Conservation (phyloP, 305 asterid genomes). For the Solanum chacoense region DNA sequence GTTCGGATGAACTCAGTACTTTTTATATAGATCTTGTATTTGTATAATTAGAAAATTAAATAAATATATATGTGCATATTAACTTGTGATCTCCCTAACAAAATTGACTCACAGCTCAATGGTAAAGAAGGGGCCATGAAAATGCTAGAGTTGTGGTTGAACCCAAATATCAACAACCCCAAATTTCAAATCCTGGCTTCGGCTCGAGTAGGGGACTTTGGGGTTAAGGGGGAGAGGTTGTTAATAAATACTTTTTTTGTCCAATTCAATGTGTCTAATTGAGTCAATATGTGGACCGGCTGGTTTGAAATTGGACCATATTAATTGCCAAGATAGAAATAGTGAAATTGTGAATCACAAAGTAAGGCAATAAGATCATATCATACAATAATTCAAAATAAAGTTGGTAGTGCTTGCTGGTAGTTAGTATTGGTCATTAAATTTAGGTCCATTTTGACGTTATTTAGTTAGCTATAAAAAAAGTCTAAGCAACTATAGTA, state of each 20-base stretch:
- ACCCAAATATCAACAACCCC: not conserved
- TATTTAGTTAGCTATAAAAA: not conserved
- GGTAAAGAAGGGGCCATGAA: not conserved
- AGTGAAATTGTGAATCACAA: not conserved
- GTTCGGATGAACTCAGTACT: rapidly evolving
- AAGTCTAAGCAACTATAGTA: not conserved
- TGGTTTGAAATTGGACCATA: not conserved
- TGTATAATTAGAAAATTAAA: too few species aligned
- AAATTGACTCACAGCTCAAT: not conserved
- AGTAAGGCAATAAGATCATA: not conserved
- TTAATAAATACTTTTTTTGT: not conserved
- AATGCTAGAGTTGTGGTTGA: not conserved
- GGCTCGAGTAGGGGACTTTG: not conserved
- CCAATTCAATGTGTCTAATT: not conserved
- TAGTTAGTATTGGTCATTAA: not conserved
- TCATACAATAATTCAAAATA: not conserved
- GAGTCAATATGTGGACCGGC: not conserved
- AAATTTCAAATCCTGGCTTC: not conserved
- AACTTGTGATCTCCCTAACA: too few species aligned
- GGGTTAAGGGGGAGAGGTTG: not conserved
- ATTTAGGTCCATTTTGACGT: not conserved
- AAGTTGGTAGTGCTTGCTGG: not conserved
- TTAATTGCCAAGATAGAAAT: not conserved
- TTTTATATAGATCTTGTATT: too few species aligned
- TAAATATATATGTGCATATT: too few species aligned